Conservation (phyloP, 2,329 filamentous ascomycete species). For the Exophiala spinifera region DNA sequence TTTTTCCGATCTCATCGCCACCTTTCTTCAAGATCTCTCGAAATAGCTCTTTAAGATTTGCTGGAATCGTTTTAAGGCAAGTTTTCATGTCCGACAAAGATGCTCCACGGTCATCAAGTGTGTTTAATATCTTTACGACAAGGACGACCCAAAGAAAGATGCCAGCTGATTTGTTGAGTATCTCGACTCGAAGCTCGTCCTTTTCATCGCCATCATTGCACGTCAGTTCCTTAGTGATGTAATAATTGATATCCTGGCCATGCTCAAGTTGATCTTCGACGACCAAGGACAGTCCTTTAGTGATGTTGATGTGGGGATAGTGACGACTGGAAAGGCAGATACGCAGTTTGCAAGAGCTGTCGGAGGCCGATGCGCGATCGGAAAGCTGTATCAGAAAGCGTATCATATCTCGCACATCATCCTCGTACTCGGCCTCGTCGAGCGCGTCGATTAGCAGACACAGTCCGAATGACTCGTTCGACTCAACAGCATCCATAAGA, state of each 20-base stretch:
- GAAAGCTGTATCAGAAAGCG: slow-evolving; percentile 16
- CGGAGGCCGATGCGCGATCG: background rate
- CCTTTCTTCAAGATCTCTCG: slow-evolving; percentile 52
- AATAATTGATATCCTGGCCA: slow-evolving; percentile 31
- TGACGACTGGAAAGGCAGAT: slow-evolving; percentile 26
- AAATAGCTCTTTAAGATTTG: slow-evolving; percentile 49
- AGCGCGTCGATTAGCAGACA: slow-evolving; percentile 22
- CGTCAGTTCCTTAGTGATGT: slow-evolving; percentile 34
- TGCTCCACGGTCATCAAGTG: slow-evolving; percentile 35
- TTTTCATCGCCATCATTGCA: slow-evolving; percentile 23
- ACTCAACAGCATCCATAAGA: too few relatives aligned
- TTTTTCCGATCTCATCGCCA: slow-evolving; percentile 36
- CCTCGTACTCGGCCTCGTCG: slow-evolving; percentile 23
- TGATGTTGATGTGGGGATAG: slow-evolving; percentile 20
- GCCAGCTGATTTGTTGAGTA: slow-evolving; percentile 40
- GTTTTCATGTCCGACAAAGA: slow-evolving; percentile 31
- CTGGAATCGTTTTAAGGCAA: slow-evolving; percentile 40
- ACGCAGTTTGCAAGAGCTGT: background rate
- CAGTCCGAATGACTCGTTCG: too few relatives aligned
- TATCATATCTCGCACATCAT: slow-evolving; percentile 20
- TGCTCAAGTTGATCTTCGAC: slow-evolving; percentile 18
- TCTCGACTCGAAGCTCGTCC: slow-evolving; percentile 29
- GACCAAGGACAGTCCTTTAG: slow-evolving; percentile 9
- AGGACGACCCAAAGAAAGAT: slow-evolving; percentile 49
- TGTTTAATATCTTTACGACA: slow-evolving; percentile 47